These are phyloP conservation scores for Beauveria medogensis DNA, from an alignment of 2,329 filamentous ascomycete species.

Conservation along the genomic window DNA sequence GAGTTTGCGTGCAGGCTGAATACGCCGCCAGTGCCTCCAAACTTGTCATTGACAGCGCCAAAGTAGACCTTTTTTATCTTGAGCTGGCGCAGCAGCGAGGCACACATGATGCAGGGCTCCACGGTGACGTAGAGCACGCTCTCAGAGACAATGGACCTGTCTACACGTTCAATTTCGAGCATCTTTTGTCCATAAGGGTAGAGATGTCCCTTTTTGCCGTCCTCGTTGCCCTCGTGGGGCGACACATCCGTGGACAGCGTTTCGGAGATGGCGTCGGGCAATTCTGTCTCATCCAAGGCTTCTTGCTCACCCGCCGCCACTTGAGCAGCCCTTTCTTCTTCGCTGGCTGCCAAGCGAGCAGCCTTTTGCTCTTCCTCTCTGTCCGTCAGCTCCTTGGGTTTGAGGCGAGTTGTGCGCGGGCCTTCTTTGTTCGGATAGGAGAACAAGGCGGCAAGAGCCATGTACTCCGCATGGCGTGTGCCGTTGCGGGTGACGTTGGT, in stretches of 20 bases:
- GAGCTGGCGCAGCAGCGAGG: constrained; percentile 81
- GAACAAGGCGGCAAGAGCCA: constrained; percentile 61
- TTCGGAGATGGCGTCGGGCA: constrained; percentile 12
- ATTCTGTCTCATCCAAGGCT: neutral
- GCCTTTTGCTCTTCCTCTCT: constrained; percentile 14
- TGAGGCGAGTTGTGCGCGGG: constrained; percentile 24
- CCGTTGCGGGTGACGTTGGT: constrained; percentile 88
- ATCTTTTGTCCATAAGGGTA: constrained; percentile 55
- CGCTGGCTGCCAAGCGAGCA: constrained; percentile 14
- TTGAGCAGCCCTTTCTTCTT: constrained; percentile 18
- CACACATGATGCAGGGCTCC: constrained; percentile 98
- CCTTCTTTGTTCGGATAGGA: constrained; percentile 30
- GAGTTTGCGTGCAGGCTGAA: constrained; percentile 71
- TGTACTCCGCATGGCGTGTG: constrained; percentile 90
- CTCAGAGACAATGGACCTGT: constrained; percentile 60
- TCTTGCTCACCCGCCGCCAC: neutral
- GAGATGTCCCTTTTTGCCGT: constrained; percentile 47
- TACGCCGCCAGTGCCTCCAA: constrained; percentile 92
- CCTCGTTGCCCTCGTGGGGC: constrained; percentile 41
- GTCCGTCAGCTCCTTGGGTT: constrained; percentile 24
- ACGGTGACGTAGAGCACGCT: constrained; percentile 89
- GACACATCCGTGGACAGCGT: constrained; percentile 16
- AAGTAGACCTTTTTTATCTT: constrained; percentile 87
- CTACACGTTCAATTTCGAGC: constrained; percentile 47
- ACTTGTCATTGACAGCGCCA: constrained; percentile 91